Percentiles rank a stretch among this genome's conserved stretches.
Evolutionary conservation across 2,329 filamentous ascomycete species (phyloP).

Genomic region (Aureobasidium sp.): DNA sequence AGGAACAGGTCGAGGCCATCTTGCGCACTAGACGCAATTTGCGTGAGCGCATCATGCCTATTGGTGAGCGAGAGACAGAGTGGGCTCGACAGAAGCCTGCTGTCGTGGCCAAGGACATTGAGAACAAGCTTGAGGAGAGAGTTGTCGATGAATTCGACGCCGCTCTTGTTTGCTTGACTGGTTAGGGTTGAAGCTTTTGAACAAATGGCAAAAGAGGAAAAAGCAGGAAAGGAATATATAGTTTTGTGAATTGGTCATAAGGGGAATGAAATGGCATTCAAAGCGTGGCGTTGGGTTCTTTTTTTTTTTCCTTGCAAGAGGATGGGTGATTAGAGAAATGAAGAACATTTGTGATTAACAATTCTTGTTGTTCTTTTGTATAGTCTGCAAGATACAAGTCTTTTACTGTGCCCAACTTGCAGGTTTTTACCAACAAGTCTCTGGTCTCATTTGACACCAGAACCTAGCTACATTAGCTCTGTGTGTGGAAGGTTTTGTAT

Average conservation of each 20-base stretch:
- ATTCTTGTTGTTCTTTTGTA: background rate
- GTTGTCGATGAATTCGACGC: constrained; percentile 59
- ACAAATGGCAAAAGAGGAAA: background rate
- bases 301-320: background rate
- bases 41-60: constrained; percentile 62
- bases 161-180: constrained; percentile 10
- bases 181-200: background rate
- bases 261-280: background rate
- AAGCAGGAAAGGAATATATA: background rate
- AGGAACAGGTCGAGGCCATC: constrained; percentile 78
- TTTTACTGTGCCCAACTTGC: too few species aligned
- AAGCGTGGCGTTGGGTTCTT: background rate
- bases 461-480: too few species aligned
- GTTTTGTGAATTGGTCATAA: background rate
- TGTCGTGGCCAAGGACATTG: constrained; percentile 31
- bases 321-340: background rate
- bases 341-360: background rate
- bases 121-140: constrained; percentile 66
- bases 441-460: too few species aligned
- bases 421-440: too few species aligned
- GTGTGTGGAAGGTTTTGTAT: too few species aligned
- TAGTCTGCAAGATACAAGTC: too few species aligned
- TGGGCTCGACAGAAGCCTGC: constrained; percentile 37
- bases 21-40: constrained; percentile 55
- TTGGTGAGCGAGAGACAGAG: constrained; percentile 63